Percentiles rank a stretch among this genome's conserved stretches.
phyloP scores from a whole-genome alignment of 2,329 filamentous ascomycete species.

The Ophiostoma angusticollis region DNA sequence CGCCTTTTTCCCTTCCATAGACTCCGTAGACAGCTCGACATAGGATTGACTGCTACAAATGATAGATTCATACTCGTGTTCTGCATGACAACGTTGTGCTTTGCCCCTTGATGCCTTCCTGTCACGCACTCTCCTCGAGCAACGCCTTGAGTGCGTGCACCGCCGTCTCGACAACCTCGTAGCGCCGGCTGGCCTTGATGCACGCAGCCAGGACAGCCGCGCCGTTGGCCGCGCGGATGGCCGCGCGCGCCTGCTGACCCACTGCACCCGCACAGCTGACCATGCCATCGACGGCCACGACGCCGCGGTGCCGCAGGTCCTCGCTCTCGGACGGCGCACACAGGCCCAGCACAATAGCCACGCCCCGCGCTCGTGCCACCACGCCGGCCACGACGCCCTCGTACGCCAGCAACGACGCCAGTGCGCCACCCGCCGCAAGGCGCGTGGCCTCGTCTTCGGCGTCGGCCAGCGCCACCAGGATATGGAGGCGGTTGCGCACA shows the following conservation, averaged over 20 bases:
- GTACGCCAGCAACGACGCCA: slow-evolving; percentile 72
- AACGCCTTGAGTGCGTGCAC: slow-evolving; percentile 62
- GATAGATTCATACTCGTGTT: no score
- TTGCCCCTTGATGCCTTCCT: background rate
- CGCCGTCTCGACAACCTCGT: slow-evolving; percentile 57
- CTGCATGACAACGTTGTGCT: no score
- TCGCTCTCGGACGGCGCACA: slow-evolving; percentile 67
- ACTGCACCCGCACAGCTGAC: slow-evolving; percentile 52
- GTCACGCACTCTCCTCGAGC: slow-evolving; percentile 27
- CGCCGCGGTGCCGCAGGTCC: slow-evolving; percentile 57
- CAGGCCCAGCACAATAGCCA: slow-evolving; percentile 66
- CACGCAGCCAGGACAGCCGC: slow-evolving; percentile 56
- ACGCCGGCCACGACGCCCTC: slow-evolving; percentile 62
- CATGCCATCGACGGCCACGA: slow-evolving; percentile 64
- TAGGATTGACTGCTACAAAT: slow-evolving; percentile 1
- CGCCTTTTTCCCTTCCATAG: no score
- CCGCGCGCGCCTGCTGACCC: slow-evolving; percentile 46
- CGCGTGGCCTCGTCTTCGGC: slow-evolving; percentile 69
- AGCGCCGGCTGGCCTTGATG: slow-evolving; percentile 53
- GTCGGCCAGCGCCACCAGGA: slow-evolving; percentile 78
- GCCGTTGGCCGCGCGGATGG: slow-evolving; percentile 48
- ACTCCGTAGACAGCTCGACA: no score
- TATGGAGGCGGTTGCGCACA: slow-evolving; percentile 62
- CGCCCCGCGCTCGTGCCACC: slow-evolving; percentile 55
- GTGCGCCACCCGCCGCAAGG: slow-evolving; percentile 72